Percentiles rank a stretch among this genome's conserved stretches.
phyloP scores from a whole-genome alignment of 2,329 filamentous ascomycete species.

The Clarireedia hainanense region DNA sequence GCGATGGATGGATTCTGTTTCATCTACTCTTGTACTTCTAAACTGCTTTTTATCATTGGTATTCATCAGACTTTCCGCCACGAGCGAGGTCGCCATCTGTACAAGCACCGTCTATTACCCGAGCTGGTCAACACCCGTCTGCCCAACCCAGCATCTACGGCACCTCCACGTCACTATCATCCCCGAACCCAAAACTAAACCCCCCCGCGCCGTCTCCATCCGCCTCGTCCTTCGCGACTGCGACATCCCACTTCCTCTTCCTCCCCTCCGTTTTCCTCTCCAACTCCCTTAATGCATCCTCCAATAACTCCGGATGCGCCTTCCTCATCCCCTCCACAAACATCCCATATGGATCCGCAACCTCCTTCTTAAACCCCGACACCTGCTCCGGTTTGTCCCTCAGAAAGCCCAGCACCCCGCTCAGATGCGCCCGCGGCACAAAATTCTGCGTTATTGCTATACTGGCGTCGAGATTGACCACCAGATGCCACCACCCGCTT shows the following conservation, averaged over 20 bases:
- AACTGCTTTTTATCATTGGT: no score
- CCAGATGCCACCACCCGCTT: slow-evolving; percentile 93
- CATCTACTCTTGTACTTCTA: no score
- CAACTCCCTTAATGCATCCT: slow-evolving; percentile 55
- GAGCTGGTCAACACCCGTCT: not conserved
- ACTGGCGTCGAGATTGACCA: slow-evolving; percentile 77
- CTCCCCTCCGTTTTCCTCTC: slow-evolving; percentile 54
- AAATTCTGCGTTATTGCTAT: slow-evolving; percentile 96
- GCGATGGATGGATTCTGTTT: no score
- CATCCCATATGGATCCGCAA: slow-evolving; percentile 64
- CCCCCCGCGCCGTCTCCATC: slow-evolving; percentile 33
- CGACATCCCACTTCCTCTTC: slow-evolving; percentile 81
- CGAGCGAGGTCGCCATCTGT: not conserved
- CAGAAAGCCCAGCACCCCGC: slow-evolving; percentile 71
- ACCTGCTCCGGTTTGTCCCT: slow-evolving; percentile 77
- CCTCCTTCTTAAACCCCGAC: slow-evolving; percentile 69
- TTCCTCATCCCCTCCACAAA: slow-evolving; percentile 64
- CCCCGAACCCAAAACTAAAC: slow-evolving; percentile 59
- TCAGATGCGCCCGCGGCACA: slow-evolving; percentile 64
- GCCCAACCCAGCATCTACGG: slow-evolving; percentile 16
- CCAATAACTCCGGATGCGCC: slow-evolving; percentile 58
- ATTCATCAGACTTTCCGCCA: no score
- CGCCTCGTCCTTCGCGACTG: slow-evolving; percentile 48
- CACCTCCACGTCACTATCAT: slow-evolving; percentile 43
- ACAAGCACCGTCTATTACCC: not conserved